Evolutionary conservation across 2,329 filamentous ascomycete genomes (phyloP).

Genomic region (Cadophora malorum): DNA sequence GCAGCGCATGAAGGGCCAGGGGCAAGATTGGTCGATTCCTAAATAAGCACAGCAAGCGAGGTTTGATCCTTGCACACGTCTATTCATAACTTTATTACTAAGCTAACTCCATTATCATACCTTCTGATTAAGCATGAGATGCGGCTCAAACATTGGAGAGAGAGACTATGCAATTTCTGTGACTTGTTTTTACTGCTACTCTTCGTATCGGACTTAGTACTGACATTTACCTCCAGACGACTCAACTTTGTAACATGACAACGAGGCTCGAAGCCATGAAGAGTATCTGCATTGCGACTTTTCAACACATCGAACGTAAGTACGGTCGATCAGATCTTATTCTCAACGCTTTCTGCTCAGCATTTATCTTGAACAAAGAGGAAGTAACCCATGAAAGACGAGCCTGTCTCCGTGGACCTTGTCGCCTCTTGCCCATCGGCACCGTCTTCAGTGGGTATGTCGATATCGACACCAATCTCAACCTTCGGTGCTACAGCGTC

Average conservation of each 20-base stretch:
- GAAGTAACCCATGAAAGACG: not conserved
- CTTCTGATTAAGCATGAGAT: too few relatives aligned
- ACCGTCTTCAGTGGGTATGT: not conserved
- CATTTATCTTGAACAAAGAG: conserved; percentile 7
- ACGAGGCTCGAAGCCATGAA: too few relatives aligned
- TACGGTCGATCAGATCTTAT: too few relatives aligned
- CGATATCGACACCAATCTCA: not conserved
- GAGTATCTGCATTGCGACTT: not conserved
- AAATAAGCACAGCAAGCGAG: not conserved
- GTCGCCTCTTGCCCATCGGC: not conserved
- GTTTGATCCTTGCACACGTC: not conserved
- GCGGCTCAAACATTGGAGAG: too few relatives aligned
- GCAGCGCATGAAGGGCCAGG: not conserved
- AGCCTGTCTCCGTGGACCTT: not conserved
- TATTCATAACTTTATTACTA: too few relatives aligned
- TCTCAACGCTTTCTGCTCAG: not conserved
- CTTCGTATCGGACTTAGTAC: too few relatives aligned
- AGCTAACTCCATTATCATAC: too few relatives aligned
- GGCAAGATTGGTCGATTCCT: not conserved
- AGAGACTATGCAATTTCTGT: too few relatives aligned
- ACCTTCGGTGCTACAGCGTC: not conserved
- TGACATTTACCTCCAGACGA: too few relatives aligned
- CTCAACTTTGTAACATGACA: too few relatives aligned
- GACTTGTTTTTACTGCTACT: too few relatives aligned
- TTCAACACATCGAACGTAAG: too few relatives aligned